Percentiles rank a stretch among this genome's conserved stretches.
Conservation (phyloP, 106 monocot genomes). For the Apostasia shenzhenica region DNA sequence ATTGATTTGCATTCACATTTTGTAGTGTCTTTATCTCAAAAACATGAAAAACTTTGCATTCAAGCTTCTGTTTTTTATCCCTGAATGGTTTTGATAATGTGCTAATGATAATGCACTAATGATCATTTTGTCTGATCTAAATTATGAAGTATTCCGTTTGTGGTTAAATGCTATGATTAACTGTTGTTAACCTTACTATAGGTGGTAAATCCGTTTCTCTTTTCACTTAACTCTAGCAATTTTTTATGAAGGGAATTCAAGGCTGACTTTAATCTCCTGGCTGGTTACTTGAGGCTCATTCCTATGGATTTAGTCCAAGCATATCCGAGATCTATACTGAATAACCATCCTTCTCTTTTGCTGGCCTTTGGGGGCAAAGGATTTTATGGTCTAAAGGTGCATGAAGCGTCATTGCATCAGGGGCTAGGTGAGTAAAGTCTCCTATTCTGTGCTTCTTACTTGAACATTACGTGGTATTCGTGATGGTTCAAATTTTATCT, state of each 20-base stretch:
- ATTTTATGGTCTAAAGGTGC: slow-evolving; percentile 84
- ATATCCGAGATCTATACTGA: slow-evolving; percentile 74
- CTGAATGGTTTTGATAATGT: too few relatives aligned
- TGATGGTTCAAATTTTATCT: too few relatives aligned
- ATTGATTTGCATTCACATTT: too few relatives aligned
- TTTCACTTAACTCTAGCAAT: neutral
- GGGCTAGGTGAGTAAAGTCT: slow-evolving; percentile 58
- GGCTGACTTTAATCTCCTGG: slow-evolving; percentile 77
- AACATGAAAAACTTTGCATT: too few relatives aligned
- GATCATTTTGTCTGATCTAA: too few relatives aligned
- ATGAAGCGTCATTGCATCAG: slow-evolving; percentile 94
- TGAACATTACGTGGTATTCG: neutral
- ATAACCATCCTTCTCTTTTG: slow-evolving; percentile 97
- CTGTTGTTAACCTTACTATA: too few relatives aligned
- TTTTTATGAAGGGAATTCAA: slow-evolving; percentile 47
- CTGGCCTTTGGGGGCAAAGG: slow-evolving; percentile 99
- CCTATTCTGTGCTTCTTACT: neutral
- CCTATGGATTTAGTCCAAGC: slow-evolving; percentile 72
- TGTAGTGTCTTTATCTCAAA: too few relatives aligned
- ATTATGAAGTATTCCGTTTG: too few relatives aligned
- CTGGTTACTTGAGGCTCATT: slow-evolving; percentile 92
- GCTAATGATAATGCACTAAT: too few relatives aligned
- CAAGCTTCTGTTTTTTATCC: too few relatives aligned
- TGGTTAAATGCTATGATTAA: too few relatives aligned
- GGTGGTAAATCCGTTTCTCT: neutral